phyloP scores from a whole-genome alignment of 1,284 basidiomycete species.

The Boletus subluridellus region DNA sequence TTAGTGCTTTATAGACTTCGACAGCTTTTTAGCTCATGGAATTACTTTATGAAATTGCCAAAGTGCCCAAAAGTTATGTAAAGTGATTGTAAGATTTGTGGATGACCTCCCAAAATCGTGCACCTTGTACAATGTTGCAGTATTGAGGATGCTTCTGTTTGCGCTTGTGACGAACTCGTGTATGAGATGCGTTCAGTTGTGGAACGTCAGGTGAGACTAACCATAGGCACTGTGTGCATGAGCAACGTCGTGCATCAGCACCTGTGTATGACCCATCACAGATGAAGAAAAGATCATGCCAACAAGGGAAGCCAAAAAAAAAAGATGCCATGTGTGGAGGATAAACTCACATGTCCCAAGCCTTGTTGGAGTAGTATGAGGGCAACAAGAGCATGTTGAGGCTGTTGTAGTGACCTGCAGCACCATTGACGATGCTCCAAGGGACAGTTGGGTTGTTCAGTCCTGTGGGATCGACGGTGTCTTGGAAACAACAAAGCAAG shows the following conservation, averaged over 20 bases:
- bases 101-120: constrained; percentile 13
- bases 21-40: too few relatives aligned
- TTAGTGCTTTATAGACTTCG: too few relatives aligned
- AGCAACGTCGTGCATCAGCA: not conserved
- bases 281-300: not conserved
- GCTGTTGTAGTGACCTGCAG: constrained; percentile 31
- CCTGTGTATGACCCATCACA: not conserved
- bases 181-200: constrained; percentile 31
- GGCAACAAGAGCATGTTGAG: constrained; percentile 19
- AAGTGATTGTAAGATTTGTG: too few relatives aligned
- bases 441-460: constrained; percentile 28
- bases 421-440: constrained; percentile 32
- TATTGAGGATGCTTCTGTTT: constrained; percentile 27
- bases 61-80: too few relatives aligned
- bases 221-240: constrained; percentile 21
- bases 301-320: not conserved
- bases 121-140: constrained; percentile 29
- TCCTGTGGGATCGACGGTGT: constrained; percentile 23
- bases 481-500: constrained; percentile 2
- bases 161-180: constrained; percentile 32
- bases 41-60: too few relatives aligned
- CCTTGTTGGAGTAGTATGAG: constrained; percentile 10
- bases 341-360: constrained; percentile 20
- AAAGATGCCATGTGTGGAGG: not conserved
- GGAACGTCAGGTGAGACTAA: constrained; percentile 32